Base-by-base conservation (phyloP, 2,329 filamentous ascomycete species). In the Monilinia vaccinii-corymbosi region DNA sequence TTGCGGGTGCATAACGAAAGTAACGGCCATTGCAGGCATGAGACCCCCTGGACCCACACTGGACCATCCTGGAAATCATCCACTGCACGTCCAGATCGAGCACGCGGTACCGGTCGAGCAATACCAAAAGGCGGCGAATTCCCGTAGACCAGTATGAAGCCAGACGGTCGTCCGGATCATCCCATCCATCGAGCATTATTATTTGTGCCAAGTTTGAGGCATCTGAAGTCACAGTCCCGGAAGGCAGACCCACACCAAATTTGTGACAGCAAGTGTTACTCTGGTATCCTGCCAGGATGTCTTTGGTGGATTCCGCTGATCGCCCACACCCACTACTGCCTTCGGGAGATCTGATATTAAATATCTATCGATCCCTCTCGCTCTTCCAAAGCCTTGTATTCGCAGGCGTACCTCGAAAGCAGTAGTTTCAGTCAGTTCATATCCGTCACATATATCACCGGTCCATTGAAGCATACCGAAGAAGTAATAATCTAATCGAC, bases 261-360 rank as follows among this genome's bases (percentile, higher is more conserved):
- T 78, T 80, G 77, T 80, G 77, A 80, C 77, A 79, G 75, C 74
- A 67, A 57, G 58, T 60, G 58, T 60, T 56, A 56, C 58, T 74
- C 71, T 75, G 72, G 74, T 71, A 73, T 70, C 65, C 65, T 68
- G 71, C 76, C 75, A 73, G 77, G 77, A 77, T 79, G 73, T 72
- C 69, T 74, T 55, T 72, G 72, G 74, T 75, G 74, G 76, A 77
- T 78, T 78, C 72, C 76, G 73, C 76, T 75, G 77, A 79, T 79
- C 77, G 53, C 59, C 74, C 74, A 77, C 72, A 74, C 72, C 71
- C 73, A 73, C 73, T 74, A 73, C 73, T 74, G 72, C 70, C 71
- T 74, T 72, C 73, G 75, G 75, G 74, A 78, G 77, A 79, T 79
- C 78, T 78, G 72, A 73, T 75, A 59, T 53, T 59, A 75, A 74